A percentile compares a stretch with the other conserved stretches of the same genome.
These are phyloP conservation scores for Solanum boliviense DNA, from an alignment of 257 asterid species.

Conservation along the genomic window DNA sequence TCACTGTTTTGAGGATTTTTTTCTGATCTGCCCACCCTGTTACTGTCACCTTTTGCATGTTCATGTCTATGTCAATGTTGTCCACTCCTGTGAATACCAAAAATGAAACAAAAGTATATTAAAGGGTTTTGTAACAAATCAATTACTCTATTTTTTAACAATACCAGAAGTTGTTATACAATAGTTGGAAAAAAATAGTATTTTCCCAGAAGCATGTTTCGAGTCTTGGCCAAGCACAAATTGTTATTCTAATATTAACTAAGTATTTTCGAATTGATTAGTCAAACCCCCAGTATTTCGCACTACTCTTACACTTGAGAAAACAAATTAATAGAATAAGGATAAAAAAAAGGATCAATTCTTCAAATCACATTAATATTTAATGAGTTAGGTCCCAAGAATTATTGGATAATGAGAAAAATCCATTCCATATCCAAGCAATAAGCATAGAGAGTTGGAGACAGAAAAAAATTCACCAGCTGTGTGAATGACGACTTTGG, in stretches of 20 bases:
- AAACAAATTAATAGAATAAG: not conserved
- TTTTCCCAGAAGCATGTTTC: not conserved
- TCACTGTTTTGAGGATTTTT: constrained; percentile 46
- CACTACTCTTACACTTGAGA: not conserved
- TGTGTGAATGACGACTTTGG: not conserved
- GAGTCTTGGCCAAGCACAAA: not conserved
- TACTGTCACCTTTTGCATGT: constrained; percentile 60
- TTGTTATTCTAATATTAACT: not conserved
- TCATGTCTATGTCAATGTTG: constrained; percentile 49
- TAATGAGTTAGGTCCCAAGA: not conserved
- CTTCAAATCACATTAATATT: not conserved
- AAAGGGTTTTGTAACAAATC: not conserved
- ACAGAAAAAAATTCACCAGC: not conserved
- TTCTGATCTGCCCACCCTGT: constrained; percentile 51
- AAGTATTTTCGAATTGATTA: not conserved
- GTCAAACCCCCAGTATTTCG: not conserved
- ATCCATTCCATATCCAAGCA: not conserved
- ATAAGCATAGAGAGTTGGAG: not conserved
- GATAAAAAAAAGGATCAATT: not conserved
- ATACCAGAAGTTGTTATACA: not conserved
- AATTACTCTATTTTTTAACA: too few species aligned
- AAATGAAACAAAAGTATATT: not conserved
- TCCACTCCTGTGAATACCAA: constrained; percentile 35
- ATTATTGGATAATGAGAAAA: not conserved
- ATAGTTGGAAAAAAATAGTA: not conserved